Percentiles rank a stretch among this genome's conserved stretches.
Evolutionary conservation across 2,329 filamentous ascomycete species (phyloP).

Genomic region (Aspergillus pseudoglaucus): DNA sequence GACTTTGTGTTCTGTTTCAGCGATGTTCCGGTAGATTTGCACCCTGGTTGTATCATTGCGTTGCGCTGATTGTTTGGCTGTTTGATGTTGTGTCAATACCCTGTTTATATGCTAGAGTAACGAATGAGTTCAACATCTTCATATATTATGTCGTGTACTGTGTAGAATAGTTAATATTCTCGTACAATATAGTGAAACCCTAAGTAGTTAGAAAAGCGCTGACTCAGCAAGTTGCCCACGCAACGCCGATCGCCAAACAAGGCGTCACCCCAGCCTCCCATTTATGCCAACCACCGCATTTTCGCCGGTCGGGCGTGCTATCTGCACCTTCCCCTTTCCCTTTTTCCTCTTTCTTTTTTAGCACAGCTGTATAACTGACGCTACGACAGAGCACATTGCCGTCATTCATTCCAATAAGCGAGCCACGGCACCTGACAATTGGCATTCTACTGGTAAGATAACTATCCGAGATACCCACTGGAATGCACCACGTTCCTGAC

Average conservation of each 20-base stretch:
- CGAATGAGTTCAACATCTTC: background rate
- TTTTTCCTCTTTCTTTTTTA: background rate
- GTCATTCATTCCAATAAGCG: background rate
- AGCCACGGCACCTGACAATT: no score
- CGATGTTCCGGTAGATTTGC: slow-evolving; percentile 7
- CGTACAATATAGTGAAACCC: background rate
- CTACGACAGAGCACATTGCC: background rate
- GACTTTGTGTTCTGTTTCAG: background rate
- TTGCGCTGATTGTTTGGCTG: background rate
- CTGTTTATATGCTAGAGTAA: background rate
- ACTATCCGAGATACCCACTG: background rate
- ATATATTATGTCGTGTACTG: background rate
- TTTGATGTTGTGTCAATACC: slow-evolving; percentile 3
- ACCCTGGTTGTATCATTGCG: background rate
- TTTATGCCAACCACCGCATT: slow-evolving; percentile 33
- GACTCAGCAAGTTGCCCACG: slow-evolving; percentile 25
- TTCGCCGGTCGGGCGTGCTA: slow-evolving; percentile 9
- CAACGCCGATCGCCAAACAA: slow-evolving; percentile 20
- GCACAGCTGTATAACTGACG: background rate
- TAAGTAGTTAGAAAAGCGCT: slow-evolving; percentile 4
- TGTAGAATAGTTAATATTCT: background rate
- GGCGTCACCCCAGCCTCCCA: slow-evolving; percentile 30
- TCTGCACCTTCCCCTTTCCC: slow-evolving; percentile 4
- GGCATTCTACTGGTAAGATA: slow-evolving; percentile 1
- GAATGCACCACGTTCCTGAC: slow-evolving; percentile 7